These are phyloP conservation scores for Sugiyamaella mastotermitis DNA, from an alignment of 805 yeast genomes.

Conservation along the genomic window DNA sequence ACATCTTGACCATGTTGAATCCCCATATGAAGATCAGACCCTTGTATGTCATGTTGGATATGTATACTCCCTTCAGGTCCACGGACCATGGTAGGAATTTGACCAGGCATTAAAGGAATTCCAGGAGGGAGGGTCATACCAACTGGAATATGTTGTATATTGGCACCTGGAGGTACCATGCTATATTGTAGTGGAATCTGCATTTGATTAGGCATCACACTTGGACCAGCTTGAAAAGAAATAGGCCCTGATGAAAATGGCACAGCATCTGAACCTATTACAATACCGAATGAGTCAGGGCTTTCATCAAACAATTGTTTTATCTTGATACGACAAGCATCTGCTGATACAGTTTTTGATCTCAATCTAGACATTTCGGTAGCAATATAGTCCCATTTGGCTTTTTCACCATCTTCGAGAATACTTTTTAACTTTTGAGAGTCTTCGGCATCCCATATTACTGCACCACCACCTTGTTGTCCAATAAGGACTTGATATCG, in stretches of 20 bases:
- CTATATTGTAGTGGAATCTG: too few species aligned
- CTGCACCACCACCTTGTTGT: constrained; percentile 71
- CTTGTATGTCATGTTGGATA: too few species aligned
- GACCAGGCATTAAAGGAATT: too few species aligned
- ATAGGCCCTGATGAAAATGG: constrained; percentile 3
- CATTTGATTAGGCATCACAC: too few species aligned
- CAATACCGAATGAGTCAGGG: constrained; percentile 54
- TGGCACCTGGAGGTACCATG: too few species aligned
- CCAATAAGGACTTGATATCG: constrained; percentile 77
- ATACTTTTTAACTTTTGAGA: constrained; percentile 42
- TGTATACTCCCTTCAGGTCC: too few species aligned
- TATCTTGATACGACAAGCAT: constrained; percentile 50
- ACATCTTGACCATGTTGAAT: too few species aligned
- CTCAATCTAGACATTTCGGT: constrained; percentile 49
- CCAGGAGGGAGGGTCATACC: too few species aligned
- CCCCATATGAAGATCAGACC: too few species aligned
- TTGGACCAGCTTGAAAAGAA: too few species aligned
- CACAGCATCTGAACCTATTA: constrained; percentile 17
- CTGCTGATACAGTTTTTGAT: constrained; percentile 45
- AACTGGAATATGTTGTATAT: too few species aligned
- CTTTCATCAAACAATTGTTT: constrained; percentile 47
- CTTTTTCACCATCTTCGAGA: constrained; percentile 65
- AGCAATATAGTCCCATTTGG: constrained; percentile 63
- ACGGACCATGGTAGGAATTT: too few species aligned
- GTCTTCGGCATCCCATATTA: constrained; percentile 57